A percentile compares a stretch with the other conserved stretches of the same genome.
These are phyloP conservation scores for Cystobasidium tubakii DNA, from an alignment of 768 basidiomycete genomes.

Conservation along the genomic window DNA sequence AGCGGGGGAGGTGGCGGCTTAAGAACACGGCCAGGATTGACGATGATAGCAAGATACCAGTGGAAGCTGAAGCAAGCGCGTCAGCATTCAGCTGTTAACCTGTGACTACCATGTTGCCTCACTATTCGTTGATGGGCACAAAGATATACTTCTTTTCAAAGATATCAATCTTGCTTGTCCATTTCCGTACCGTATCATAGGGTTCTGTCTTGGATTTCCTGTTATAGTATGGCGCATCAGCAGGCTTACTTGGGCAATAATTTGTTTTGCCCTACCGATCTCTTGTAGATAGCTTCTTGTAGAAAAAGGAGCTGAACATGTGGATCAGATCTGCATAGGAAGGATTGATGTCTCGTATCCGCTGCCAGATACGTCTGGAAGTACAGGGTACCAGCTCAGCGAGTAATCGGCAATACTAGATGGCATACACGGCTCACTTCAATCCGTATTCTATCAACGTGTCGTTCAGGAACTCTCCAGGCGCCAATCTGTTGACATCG, in stretches of 20 bases:
- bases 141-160: conserved; percentile 89
- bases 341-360: conserved; percentile 50
- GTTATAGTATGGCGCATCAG: not conserved
- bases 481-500: conserved; percentile 67
- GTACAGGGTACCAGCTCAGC: not conserved
- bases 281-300: conserved; percentile 78
- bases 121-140: conserved; percentile 96
- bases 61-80: conserved; percentile 60
- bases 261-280: not conserved
- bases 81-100: not conserved
- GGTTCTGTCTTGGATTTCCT: conserved; percentile 27
- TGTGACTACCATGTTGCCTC: conserved; percentile 43
- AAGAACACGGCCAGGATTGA: conserved; percentile 64
- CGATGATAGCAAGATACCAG: conserved; percentile 95
- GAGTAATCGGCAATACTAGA: no score
- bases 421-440: no score
- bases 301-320: conserved; percentile 96
- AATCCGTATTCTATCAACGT: conserved; percentile 93
- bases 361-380: conserved; percentile 63
- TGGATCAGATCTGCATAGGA: conserved; percentile 69
- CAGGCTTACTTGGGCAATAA: not conserved
- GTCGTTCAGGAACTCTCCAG: conserved; percentile 87
- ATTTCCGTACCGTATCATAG: conserved; percentile 80
- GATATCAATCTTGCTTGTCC: conserved; percentile 82
- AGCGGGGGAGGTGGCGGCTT: not conserved